Percentiles rank a stretch among this genome's conserved stretches.
phyloP scores from a whole-genome alignment of 257 asterid species.

The Nicotiana obtusifolia region DNA sequence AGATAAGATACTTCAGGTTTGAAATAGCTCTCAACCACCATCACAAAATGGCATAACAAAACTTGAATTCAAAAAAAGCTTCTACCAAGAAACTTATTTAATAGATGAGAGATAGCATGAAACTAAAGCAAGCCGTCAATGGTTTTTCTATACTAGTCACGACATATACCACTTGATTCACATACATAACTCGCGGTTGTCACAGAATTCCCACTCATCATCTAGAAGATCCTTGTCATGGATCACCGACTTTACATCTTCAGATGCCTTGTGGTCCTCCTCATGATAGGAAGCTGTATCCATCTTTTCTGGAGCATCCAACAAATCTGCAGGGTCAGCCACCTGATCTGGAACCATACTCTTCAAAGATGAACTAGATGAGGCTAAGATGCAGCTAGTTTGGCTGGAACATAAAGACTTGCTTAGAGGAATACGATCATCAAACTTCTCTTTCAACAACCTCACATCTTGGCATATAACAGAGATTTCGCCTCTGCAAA shows the following conservation, averaged over 20 bases:
- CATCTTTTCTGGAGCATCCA: not conserved
- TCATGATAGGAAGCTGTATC: constrained; percentile 10
- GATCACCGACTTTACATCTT: constrained; percentile 17
- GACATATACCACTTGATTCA: constrained; percentile 10
- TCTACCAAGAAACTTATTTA: constrained; percentile 8
- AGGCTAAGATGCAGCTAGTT: constrained; percentile 53
- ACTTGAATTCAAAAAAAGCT: not conserved
- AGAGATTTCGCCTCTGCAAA: constrained; percentile 78
- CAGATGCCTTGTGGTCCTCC: constrained; percentile 17
- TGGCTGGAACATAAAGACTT: constrained; percentile 45
- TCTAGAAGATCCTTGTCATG: constrained; percentile 28
- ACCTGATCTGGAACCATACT: constrained; percentile 29
- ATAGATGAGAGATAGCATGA: not conserved
- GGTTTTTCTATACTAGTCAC: not conserved
- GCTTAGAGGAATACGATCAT: constrained; percentile 48
- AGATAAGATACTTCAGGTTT: not conserved
- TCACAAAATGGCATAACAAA: not conserved
- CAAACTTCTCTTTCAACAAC: constrained; percentile 52
- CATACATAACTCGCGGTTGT: constrained; percentile 17
- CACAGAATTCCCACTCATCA: constrained; percentile 71
- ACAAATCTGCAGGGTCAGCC: constrained; percentile 18
- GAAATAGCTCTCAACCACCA: not conserved
- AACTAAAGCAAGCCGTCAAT: not conserved
- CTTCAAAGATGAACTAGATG: constrained; percentile 42
- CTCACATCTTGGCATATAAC: constrained; percentile 76